These are phyloP conservation scores for Thecaphora thlaspeos DNA, from an alignment of 1,284 basidiomycete species.

Conservation along the genomic window DNA sequence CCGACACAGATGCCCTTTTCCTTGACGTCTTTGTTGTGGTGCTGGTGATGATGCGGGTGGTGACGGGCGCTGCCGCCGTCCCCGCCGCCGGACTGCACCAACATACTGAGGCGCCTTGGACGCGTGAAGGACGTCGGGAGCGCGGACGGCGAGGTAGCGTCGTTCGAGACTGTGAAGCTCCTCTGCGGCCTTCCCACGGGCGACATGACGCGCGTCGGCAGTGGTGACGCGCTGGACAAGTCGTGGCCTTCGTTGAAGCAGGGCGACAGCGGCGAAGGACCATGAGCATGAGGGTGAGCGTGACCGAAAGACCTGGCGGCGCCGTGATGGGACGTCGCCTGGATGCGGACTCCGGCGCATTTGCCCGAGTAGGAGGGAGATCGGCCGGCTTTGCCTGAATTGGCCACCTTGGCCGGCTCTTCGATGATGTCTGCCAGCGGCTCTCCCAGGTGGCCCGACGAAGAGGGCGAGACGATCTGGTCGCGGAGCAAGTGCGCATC, in stretches of 20 bases:
- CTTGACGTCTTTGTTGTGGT: background rate
- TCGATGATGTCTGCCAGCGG: conserved; percentile 32
- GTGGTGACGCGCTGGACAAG: too few species aligned
- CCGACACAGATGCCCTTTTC: background rate
- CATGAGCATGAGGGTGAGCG: background rate
- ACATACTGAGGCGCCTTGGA: background rate
- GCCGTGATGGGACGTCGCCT: conserved; percentile 5
- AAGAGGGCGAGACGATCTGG: background rate
- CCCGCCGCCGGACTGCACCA: background rate
- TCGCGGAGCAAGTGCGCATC: background rate
- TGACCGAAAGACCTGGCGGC: conserved; percentile 4
- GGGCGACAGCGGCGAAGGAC: conserved; percentile 3
- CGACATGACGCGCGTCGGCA: conserved; percentile 26
- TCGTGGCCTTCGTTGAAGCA: too few species aligned
- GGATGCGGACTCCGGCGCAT: conserved; percentile 29
- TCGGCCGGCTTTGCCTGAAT: too few species aligned
- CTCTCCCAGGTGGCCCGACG: background rate
- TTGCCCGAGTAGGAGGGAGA: conserved; percentile 15
- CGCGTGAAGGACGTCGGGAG: conserved; percentile 16
- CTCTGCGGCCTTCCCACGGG: conserved; percentile 6
- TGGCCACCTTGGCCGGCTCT: conserved; percentile 7
- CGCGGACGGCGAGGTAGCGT: conserved; percentile 3
- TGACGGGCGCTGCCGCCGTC: background rate
- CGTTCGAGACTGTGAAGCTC: background rate
- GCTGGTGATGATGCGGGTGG: background rate